Percentiles rank a stretch among this genome's conserved stretches.
Evolutionary conservation across 176 grass and related monocot genomes (phyloP).

Genomic region (Eleusine coracana): DNA sequence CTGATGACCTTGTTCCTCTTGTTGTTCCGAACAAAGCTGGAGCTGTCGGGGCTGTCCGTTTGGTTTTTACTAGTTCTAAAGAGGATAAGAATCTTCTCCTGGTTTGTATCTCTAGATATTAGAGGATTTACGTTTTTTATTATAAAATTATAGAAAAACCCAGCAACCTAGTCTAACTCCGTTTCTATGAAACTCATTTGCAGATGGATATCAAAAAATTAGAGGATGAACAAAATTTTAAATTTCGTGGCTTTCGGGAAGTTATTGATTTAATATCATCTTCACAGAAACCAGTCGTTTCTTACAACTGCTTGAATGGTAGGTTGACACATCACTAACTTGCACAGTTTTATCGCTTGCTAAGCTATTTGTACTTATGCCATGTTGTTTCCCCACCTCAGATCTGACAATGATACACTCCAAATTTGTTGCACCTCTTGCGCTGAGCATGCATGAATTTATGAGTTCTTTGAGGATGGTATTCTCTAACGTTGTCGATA

Average conservation of each 20-base stretch:
- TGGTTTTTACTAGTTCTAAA: constrained; percentile 77
- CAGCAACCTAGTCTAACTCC: constrained; percentile 12
- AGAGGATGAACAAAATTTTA: constrained; percentile 80
- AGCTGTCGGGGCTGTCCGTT: constrained; percentile 49
- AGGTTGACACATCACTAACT: constrained; percentile 35
- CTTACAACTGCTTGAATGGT: constrained; percentile 87
- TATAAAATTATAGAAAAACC: not conserved
- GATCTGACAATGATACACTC: constrained; percentile 89
- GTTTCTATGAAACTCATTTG: constrained; percentile 1
- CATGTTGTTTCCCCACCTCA: constrained; percentile 32
- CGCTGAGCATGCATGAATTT: constrained; percentile 67
- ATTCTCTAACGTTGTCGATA: constrained; percentile 76
- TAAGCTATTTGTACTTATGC: constrained; percentile 28
- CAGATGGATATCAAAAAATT: constrained; percentile 67
- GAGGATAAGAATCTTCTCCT: constrained; percentile 90
- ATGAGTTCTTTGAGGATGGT: constrained; percentile 89
- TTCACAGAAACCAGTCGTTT: constrained; percentile 87
- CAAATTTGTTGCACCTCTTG: constrained; percentile 83
- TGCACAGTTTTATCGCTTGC: not conserved
- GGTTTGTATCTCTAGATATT: constrained; percentile 57
- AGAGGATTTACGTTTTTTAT: constrained; percentile 11
- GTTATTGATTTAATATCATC: constrained; percentile 85
- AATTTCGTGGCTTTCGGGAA: constrained; percentile 81
- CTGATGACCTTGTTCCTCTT: constrained; percentile 78
- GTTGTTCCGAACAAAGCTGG: constrained; percentile 68